Evolutionary conservation across 352 stramenopile genomes (phyloP), one percentile per base, ranked within the genome.

Genomic region (Phytophthora citricola): DNA sequence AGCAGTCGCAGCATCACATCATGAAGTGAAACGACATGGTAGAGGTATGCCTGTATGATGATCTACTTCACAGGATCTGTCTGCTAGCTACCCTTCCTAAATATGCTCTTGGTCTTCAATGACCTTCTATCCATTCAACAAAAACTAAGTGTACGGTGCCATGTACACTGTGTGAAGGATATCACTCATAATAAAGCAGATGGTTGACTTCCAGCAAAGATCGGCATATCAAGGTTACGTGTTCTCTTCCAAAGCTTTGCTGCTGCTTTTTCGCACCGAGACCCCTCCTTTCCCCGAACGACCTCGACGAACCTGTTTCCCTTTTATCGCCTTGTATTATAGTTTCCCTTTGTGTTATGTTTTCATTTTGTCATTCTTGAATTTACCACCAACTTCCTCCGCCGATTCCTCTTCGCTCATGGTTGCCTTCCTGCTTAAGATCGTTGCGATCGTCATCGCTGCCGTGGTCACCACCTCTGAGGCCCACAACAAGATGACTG

Each of bases 401-500:
- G 14, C 14, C 38, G 3, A 20, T n/a, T n/a, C 15, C 15, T 9
- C n/a, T 22, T 43, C 2, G 38, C 15, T 43, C 14, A 43, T 43
- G 14, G 14, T 22, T 22, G 38, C 14, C 14, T 22, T 43, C 14
- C 38, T 43, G n/a, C 38, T 43, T 10, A 43, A 43, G 8, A 20
- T 20, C 38, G 5, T 15, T 20, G 38, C 38, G 7, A 22, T 43
- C n/a, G 38, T 43, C 5, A 11, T 43, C 38, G n/a, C 38, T 22
- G 38, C n/a, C 38, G 14, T 43, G 38, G 1, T 4, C 12, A 43
- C 14, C n/a, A 43, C n/a, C 0, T n/a, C 38, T 20, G 38, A 43
- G 15, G 59, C 63, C 1, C 69, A 76, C 55, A 66, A 60, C 66
- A 66, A 71, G 41, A 78, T 75, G 71, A 67, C 65, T 14, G 41